Conservation (phyloP, 306 rosid species). For the Gastrolobium villosum region DNA sequence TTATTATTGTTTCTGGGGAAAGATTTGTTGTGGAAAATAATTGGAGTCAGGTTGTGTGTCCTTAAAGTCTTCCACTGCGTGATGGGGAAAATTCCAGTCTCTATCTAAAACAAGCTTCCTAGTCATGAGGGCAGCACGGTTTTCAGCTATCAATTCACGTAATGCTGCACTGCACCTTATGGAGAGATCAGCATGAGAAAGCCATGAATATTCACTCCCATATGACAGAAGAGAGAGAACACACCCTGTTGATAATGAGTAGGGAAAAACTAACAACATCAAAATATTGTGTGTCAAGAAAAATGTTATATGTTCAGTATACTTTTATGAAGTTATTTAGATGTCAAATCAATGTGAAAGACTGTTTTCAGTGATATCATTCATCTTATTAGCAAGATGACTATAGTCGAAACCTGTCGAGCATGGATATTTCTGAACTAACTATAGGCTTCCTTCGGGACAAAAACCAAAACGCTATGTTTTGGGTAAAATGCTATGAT, state of each 20-base stretch:
- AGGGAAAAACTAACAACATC: constrained; percentile 49
- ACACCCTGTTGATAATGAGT: constrained; percentile 65
- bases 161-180: constrained; percentile 87
- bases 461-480: too few species aligned
- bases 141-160: constrained; percentile 84
- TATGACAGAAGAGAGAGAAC: constrained; percentile 99
- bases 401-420: too few species aligned
- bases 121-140: constrained; percentile 76
- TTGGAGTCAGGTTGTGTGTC: constrained; percentile 49
- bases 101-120: constrained; percentile 67
- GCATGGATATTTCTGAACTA: too few species aligned
- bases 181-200: constrained; percentile 73
- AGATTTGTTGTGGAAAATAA: constrained; percentile 58
- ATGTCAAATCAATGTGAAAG: too few species aligned
- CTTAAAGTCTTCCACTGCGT: constrained; percentile 51
- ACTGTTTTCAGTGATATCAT: too few species aligned
- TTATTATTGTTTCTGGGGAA: constrained; percentile 55
- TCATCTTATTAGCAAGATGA: too few species aligned
- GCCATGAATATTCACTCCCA: constrained; percentile 63
- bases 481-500: too few species aligned
- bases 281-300: constrained; percentile 20
- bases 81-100: constrained; percentile 58
- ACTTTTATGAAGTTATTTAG: not conserved
- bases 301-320: not conserved
- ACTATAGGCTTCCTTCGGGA: too few species aligned